These are phyloP conservation scores for Pythium plurisporium DNA, from an alignment of 352 stramenopile species.

Conservation along the genomic window DNA sequence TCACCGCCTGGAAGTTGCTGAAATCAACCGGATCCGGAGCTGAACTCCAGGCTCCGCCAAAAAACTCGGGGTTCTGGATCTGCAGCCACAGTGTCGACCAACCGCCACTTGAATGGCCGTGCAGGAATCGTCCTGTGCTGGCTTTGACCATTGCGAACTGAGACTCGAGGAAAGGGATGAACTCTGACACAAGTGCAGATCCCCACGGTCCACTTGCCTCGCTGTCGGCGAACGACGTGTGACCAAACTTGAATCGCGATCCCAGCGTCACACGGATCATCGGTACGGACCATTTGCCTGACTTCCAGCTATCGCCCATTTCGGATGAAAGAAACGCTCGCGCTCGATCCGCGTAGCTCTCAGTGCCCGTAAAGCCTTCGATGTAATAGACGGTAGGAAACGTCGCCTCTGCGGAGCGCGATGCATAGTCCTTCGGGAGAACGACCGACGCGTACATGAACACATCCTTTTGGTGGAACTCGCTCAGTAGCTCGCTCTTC, in stretches of 20 bases:
- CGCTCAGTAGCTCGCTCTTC: constrained; percentile 63
- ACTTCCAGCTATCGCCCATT: constrained; percentile 55
- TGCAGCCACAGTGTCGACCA: constrained; percentile 75
- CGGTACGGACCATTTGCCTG: constrained; percentile 42
- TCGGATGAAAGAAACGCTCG: constrained; percentile 57
- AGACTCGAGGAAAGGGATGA: constrained; percentile 62
- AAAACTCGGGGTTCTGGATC: constrained; percentile 66
- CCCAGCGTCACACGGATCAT: constrained; percentile 75
- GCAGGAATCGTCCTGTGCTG: constrained; percentile 45
- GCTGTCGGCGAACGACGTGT: constrained; percentile 72
- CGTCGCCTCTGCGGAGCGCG: not conserved
- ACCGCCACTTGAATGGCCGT: constrained; percentile 67
- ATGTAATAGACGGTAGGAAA: constrained; percentile 76
- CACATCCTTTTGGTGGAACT: constrained; percentile 62
- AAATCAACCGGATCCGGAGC: constrained; percentile 73
- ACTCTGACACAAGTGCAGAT: constrained; percentile 58
- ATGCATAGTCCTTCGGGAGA: constrained; percentile 54
- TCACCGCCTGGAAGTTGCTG: constrained; percentile 59
- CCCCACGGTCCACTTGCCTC: constrained; percentile 65
- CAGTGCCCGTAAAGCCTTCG: constrained; percentile 68
- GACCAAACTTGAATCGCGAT: constrained; percentile 69
- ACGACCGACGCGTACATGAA: constrained; percentile 65
- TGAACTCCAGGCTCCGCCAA: constrained; percentile 72
- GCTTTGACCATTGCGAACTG: constrained; percentile 35
- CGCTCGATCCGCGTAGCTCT: constrained; percentile 57